Conservation (phyloP, 2,329 filamentous ascomycete species). For the Clarireedia hainanense region DNA sequence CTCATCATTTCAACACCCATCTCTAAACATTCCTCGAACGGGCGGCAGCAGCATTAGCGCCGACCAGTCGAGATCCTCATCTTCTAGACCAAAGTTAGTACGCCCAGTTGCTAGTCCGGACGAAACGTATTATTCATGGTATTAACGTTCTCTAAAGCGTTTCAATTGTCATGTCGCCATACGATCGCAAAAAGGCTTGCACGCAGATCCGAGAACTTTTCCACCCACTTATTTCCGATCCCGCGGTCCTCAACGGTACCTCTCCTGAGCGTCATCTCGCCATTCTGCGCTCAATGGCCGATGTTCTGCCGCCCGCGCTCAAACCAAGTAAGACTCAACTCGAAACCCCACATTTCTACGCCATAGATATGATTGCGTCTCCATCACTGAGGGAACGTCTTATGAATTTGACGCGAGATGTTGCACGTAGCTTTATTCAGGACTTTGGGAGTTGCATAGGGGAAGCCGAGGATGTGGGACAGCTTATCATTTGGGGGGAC, state of each 20-base stretch:
- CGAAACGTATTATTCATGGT: constrained; percentile 5
- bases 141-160: constrained; percentile 3
- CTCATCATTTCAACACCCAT: constrained; percentile 24
- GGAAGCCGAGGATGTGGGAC: constrained; percentile 31
- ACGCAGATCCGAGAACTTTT: constrained; percentile 31
- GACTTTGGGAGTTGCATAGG: constrained; percentile 32
- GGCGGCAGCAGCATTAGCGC: constrained; percentile 16
- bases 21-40: constrained; percentile 25
- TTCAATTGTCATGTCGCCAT: constrained; percentile 26
- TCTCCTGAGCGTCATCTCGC: constrained; percentile 31
- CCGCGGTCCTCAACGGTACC: constrained; percentile 22
- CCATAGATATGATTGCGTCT: constrained; percentile 36
- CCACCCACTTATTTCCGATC: constrained; percentile 30
- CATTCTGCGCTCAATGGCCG: constrained; percentile 25
- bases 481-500: constrained; percentile 37
- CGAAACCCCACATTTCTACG: constrained; percentile 34
- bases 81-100: constrained; percentile 19
- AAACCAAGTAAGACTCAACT: constrained; percentile 34
- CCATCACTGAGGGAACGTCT: constrained; percentile 33
- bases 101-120: background rate
- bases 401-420: constrained; percentile 30
- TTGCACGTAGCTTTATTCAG: constrained; percentile 31
- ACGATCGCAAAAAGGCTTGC: constrained; percentile 31
- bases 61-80: constrained; percentile 11
- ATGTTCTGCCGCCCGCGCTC: constrained; percentile 29